phyloP scores from a whole-genome alignment of 805 yeast species.

The Cyberlindnera suaveolens region DNA sequence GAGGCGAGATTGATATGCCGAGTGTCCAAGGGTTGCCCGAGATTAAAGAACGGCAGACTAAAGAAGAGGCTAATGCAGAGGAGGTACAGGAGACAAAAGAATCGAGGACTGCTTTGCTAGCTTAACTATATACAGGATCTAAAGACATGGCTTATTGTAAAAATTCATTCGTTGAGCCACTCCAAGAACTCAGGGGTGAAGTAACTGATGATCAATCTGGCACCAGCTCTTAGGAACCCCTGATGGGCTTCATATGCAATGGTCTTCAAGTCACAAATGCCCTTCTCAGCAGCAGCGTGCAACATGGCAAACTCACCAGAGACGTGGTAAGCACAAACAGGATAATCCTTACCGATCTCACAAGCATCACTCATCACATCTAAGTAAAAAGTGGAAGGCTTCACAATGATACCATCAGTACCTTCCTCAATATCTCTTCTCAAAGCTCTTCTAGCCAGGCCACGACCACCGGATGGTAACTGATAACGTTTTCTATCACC shows the following conservation, averaged over 20 bases:
- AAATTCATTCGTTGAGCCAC: conserved; percentile 55
- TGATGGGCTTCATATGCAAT: conserved; percentile 80
- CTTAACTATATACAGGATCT: conserved; percentile 4
- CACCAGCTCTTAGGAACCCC: conserved; percentile 94
- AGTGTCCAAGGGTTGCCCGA: conserved; percentile 15
- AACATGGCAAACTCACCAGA: conserved; percentile 97
- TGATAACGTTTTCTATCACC: conserved; percentile 95
- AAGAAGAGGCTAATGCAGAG: conserved; percentile 7
- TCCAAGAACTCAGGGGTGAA: conserved; percentile 94
- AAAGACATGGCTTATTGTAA: neutral
- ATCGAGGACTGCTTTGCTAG: conserved; percentile 14
- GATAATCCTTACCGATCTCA: conserved; percentile 73
- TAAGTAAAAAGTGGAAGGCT: conserved; percentile 92
- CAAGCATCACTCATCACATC: conserved; percentile 89
- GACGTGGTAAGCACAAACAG: conserved; percentile 93
- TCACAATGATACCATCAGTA: conserved; percentile 91
- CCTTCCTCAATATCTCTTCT: conserved; percentile 85
- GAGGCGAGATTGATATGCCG: conserved; percentile 14
- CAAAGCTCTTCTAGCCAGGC: conserved; percentile 89
- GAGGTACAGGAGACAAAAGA: conserved; percentile 14
- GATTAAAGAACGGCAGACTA: conserved; percentile 6
- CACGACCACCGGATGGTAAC: conserved; percentile 87
- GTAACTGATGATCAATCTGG: conserved; percentile 83
- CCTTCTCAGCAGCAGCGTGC: conserved; percentile 97
- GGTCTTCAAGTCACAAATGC: conserved; percentile 76